Conservation (phyloP, 2,329 filamentous ascomycete species). For the Myriosclerotinia duriaeana region DNA sequence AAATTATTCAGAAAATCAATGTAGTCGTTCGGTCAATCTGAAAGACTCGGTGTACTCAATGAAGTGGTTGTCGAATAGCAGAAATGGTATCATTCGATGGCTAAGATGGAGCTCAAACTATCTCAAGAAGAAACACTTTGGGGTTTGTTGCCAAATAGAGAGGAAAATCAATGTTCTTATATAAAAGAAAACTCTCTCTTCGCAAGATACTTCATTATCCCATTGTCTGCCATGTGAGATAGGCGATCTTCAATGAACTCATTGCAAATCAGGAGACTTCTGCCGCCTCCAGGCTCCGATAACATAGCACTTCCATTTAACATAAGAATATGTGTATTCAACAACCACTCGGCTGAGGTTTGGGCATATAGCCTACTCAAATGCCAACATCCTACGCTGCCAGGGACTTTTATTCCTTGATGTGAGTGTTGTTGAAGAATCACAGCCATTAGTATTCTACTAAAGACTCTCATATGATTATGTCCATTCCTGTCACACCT, state of each 20-base stretch:
- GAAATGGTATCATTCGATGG: not conserved
- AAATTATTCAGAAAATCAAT: not conserved
- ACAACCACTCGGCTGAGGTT: not conserved
- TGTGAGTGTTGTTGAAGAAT: too few species aligned
- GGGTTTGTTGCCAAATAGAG: not conserved
- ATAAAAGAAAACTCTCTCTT: not conserved
- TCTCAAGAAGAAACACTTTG: not conserved
- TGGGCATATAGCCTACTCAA: not conserved
- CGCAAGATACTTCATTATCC: not conserved
- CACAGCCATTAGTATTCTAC: not conserved
- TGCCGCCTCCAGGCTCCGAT: not conserved
- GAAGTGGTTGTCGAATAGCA: not conserved
- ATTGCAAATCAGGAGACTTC: not conserved
- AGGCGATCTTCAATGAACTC: not conserved
- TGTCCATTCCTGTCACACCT: too few species aligned
- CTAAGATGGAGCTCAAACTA: not conserved
- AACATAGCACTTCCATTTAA: not conserved
- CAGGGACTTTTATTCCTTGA: not conserved
- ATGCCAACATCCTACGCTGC: not conserved
- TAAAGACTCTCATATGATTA: not conserved
- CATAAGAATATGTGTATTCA: not conserved
- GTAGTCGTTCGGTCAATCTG: accelerated
- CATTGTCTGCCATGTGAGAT: not conserved
- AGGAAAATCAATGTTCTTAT: not conserved
- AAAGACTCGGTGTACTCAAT: not conserved